Percentiles rank a stretch among this genome's conserved stretches.
phyloP scores from a whole-genome alignment of 163 green algal genomes.

The Scenedesmus sp. region DNA sequence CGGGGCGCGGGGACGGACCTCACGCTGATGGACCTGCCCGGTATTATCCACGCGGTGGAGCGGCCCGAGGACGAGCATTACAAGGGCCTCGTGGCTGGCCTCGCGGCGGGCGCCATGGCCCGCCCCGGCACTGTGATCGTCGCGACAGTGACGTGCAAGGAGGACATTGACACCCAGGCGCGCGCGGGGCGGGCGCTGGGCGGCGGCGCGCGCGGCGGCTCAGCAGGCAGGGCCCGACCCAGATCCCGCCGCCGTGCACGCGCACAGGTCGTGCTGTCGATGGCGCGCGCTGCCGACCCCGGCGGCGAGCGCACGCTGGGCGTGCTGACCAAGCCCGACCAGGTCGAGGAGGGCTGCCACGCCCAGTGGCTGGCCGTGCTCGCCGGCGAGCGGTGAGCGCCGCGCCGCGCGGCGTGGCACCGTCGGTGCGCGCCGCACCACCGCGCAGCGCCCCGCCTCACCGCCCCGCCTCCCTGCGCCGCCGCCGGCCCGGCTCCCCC shows the following conservation, averaged over 20 bases:
- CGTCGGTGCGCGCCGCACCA: no score
- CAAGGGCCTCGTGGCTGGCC: constrained; percentile 33
- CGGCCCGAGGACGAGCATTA: constrained; percentile 37
- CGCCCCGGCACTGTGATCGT: constrained; percentile 33
- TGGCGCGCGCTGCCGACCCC: constrained; percentile 91
- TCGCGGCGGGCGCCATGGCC: constrained; percentile 15
- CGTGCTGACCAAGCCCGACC: constrained; percentile 98
- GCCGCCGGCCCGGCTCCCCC: no score
- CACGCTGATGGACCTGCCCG: constrained; percentile 41
- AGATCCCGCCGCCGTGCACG: no score
- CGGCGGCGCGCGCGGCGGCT: no score
- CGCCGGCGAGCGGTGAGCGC: constrained; percentile 40
- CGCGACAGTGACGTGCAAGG: constrained; percentile 40
- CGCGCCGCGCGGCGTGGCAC: no score
- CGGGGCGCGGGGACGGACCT: constrained; percentile 29
- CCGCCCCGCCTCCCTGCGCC: no score
- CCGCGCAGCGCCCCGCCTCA: no score
- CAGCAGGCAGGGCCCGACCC: no score
- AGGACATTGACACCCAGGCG: constrained; percentile 49
- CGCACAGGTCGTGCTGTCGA: constrained; percentile 85
- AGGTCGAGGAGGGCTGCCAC: constrained; percentile 49
- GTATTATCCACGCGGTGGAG: constrained; percentile 30
- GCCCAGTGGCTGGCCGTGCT: constrained; percentile 49
- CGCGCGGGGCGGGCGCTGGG: no score
- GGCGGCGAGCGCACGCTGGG: constrained; percentile 86